Conservation (phyloP, 139 green algal species). For the Chlamydomonas sp. region DNA sequence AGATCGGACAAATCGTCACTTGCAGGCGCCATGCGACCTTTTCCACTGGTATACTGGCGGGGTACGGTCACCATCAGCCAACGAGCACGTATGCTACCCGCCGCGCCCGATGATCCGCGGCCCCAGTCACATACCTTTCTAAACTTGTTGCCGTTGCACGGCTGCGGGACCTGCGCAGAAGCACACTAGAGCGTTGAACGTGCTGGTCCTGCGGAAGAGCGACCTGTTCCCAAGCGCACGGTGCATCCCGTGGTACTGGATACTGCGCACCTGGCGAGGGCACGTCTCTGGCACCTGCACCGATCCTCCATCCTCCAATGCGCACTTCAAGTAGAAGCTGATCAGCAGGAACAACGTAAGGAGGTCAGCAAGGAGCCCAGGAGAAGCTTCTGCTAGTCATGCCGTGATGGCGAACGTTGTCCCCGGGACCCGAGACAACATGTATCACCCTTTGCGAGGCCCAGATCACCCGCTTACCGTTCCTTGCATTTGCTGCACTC, state of each 20-base stretch:
- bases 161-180: not conserved
- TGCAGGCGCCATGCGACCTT: too few species aligned
- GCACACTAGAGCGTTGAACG: too few species aligned
- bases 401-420: not conserved
- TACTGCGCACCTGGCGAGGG: conserved; percentile 1
- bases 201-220: too few species aligned
- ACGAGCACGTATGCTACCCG: too few species aligned
- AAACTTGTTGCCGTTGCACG: conserved; percentile 74
- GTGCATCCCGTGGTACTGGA: not conserved
- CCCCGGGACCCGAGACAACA: too few species aligned
- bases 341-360: not conserved
- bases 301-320: conserved; percentile 40
- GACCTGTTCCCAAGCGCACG: not conserved
- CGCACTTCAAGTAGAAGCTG: conserved; percentile 26
- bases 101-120: not conserved
- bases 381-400: not conserved
- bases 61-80: too few species aligned
- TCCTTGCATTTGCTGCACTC: conserved; percentile 41
- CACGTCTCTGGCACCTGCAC: conserved; percentile 45
- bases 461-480: not conserved
- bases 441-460: not conserved
- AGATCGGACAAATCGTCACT: too few species aligned
- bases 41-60: too few species aligned
- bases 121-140: conserved; percentile 32
- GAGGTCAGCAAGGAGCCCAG: too few species aligned